These are phyloP conservation scores for Neltuma alba DNA, from an alignment of 306 rosid species.

Conservation along the genomic window DNA sequence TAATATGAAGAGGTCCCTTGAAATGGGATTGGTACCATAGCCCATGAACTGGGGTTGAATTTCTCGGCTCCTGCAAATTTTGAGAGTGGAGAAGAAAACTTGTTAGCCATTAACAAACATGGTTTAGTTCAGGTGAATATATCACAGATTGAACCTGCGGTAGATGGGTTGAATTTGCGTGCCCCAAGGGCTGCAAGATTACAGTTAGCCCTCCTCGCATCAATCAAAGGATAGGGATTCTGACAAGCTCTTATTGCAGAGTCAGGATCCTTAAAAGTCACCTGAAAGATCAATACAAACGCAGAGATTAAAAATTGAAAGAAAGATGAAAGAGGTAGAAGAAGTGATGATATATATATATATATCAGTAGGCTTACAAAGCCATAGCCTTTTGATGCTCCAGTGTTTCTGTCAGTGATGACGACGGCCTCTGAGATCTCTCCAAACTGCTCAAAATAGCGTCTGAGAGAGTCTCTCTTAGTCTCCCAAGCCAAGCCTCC, in stretches of 20 bases:
- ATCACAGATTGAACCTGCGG: constrained; percentile 22
- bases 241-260: constrained; percentile 71
- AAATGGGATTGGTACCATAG: constrained; percentile 39
- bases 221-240: constrained; percentile 68
- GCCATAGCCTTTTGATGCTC: constrained; percentile 71
- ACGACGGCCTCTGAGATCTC: constrained; percentile 65
- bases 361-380: constrained; percentile 42
- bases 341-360: neutral
- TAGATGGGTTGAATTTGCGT: constrained; percentile 41
- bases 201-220: constrained; percentile 78
- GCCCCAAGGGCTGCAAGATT: constrained; percentile 59
- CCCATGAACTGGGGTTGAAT: constrained; percentile 48
- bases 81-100: neutral
- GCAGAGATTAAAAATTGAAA: neutral
- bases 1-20: constrained; percentile 48
- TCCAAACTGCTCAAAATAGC: constrained; percentile 63
- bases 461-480: constrained; percentile 46
- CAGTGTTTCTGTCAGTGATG: constrained; percentile 54
- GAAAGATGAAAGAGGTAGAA: neutral
- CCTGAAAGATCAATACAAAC: constrained; percentile 40
- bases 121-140: neutral
- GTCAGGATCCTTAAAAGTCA: constrained; percentile 70
- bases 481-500: constrained; percentile 71
- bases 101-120: constrained; percentile 15
- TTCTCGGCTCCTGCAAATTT: constrained; percentile 46